Conservation (phyloP, 2,329 filamentous ascomycete species). For the Aspergillus ruber region DNA sequence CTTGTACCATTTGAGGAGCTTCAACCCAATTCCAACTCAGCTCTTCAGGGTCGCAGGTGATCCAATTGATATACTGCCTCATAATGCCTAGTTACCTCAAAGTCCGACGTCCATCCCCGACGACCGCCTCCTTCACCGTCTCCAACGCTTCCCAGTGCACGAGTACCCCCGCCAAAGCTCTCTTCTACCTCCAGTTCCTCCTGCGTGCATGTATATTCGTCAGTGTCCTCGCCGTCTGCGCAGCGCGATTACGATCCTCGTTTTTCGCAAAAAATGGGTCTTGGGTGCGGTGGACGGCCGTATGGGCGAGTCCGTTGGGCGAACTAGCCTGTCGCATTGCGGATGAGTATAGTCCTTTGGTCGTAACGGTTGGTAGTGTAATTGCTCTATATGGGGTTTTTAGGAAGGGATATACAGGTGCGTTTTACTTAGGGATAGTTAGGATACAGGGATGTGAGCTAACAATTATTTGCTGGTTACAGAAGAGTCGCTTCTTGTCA, state of each 20-base stretch:
- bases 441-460: slow-evolving; percentile 33
- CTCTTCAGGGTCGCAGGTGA: too few relatives aligned
- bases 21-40: neutral
- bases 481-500: slow-evolving; percentile 80
- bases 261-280: slow-evolving; percentile 21
- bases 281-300: slow-evolving; percentile 21
- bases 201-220: slow-evolving; percentile 40
- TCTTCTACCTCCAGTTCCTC: slow-evolving; percentile 40
- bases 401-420: slow-evolving; percentile 48
- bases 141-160: slow-evolving; percentile 62
- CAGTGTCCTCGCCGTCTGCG: slow-evolving; percentile 31
- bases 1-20: neutral
- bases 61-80: neutral
- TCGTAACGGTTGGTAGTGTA: slow-evolving; percentile 33
- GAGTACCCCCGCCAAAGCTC: slow-evolving; percentile 41
- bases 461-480: slow-evolving; percentile 38
- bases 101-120: slow-evolving; percentile 60
- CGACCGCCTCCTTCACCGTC: slow-evolving; percentile 87
- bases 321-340: slow-evolving; percentile 28
- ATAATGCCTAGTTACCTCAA: slow-evolving; percentile 54
- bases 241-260: slow-evolving; percentile 26
- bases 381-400: slow-evolving; percentile 41
- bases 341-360: slow-evolving; percentile 36
- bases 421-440: slow-evolving; percentile 8
- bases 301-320: slow-evolving; percentile 31